phyloP scores from a whole-genome alignment of 805 yeast genomes.

The Hanseniaspora clermontiae region DNA sequence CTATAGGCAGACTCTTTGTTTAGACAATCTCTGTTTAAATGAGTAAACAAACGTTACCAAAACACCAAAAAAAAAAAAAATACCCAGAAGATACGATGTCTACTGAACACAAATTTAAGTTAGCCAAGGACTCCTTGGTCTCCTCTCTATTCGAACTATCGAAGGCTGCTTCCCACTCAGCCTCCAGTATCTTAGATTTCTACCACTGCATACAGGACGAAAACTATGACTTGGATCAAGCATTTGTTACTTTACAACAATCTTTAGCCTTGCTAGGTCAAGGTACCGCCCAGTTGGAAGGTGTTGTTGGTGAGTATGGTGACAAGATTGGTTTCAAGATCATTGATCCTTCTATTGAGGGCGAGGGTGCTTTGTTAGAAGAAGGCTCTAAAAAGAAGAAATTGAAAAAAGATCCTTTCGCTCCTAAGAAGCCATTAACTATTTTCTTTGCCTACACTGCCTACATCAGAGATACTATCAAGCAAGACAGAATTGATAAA shows the following conservation, averaged over 20 bases:
- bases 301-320: slow-evolving; percentile 23
- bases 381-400: slow-evolving; percentile 31
- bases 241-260: slow-evolving; percentile 33
- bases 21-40: background rate
- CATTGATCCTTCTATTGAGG: slow-evolving; percentile 5
- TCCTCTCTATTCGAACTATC: slow-evolving; percentile 71
- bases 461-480: slow-evolving; percentile 56
- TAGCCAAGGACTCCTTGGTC: slow-evolving; percentile 37
- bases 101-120: slow-evolving; percentile 9
- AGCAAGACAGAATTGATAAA: slow-evolving; percentile 49
- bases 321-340: slow-evolving; percentile 22
- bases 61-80: background rate
- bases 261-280: slow-evolving; percentile 31
- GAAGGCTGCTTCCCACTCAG: slow-evolving; percentile 76
- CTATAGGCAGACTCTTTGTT: background rate
- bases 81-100: background rate
- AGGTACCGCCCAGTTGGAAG: slow-evolving; percentile 27
- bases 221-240: slow-evolving; percentile 35
- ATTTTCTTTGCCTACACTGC: slow-evolving; percentile 71
- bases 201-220: slow-evolving; percentile 45
- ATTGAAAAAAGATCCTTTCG: slow-evolving; percentile 71
- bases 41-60: background rate
- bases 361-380: background rate
- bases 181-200: slow-evolving; percentile 65
- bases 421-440: slow-evolving; percentile 90